Conservation (phyloP, 257 asterid genomes). For the Penstemon davidsonii region DNA sequence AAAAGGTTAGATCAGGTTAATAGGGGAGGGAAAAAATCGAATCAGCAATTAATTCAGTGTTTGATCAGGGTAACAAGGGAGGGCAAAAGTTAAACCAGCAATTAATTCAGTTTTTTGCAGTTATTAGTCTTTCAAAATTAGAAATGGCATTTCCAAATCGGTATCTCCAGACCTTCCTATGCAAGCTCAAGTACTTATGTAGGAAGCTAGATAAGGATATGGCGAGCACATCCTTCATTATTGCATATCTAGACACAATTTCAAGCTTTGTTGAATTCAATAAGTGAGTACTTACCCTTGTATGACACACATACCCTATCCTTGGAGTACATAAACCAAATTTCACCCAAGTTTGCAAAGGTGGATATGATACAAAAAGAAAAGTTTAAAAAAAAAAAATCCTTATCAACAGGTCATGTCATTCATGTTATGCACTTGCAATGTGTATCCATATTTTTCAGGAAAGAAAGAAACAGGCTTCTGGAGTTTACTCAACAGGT, state of each 20-base stretch:
- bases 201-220: neutral
- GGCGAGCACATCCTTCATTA: neutral
- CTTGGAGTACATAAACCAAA: neutral
- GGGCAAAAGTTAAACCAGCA: neutral
- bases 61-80: neutral
- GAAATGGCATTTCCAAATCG: neutral
- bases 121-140: neutral
- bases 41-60: constrained; percentile 2
- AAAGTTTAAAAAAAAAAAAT: neutral
- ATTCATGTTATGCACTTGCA: neutral
- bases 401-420: constrained; percentile 6
- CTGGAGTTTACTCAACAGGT: neutral
- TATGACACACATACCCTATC: neutral
- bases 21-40: neutral
- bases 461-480: neutral
- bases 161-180: neutral
- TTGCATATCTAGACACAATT: too few species aligned
- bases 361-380: too few species aligned
- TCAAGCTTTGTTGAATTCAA: neutral
- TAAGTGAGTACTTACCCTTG: neutral
- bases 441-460: neutral
- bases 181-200: neutral
- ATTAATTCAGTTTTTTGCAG: too few species aligned
- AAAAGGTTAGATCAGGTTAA: constrained; percentile 18
- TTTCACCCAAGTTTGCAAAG: neutral